Base-by-base conservation (phyloP, 257 asterid species). In the Rubia yunnanensis region DNA sequence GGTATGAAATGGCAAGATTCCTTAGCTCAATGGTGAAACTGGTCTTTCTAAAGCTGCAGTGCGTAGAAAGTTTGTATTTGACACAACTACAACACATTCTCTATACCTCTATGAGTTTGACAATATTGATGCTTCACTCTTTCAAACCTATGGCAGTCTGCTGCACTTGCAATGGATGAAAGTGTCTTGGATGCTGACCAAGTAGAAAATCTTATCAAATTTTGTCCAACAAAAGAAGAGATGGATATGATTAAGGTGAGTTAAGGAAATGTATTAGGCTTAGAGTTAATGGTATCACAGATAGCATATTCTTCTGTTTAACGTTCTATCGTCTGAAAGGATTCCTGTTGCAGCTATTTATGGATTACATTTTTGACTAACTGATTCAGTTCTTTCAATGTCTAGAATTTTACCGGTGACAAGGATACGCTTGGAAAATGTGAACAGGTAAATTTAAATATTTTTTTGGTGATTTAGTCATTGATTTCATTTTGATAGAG, bases 191-290 rank as follows among this genome's bases (percentile, higher is more conserved):
- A 94, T 84, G 98, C 98, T 58, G 99, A 94, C 81, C 98, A 91
- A 84, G 98, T 94, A 54, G 99, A 94, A 79, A 91, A 91, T 78
- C 95, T 94, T 58, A 91, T 91, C 50, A 94, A 94, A 69, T 88
- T 88, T 74, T 91, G 99, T 74, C 99, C 99, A 32, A 91, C 98
- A 15, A 94, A 94, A 80, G 99, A 94, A 70, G 99, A 94, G 83
- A 91, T 94, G 96, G 99, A 91, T 69, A 92, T 85, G 72, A 95
- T 94, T 39, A 91, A 88, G 99, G 99, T 94, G 81, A 74, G 78
- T 53, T 49, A 58, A 27, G 48, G 41, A 54, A 31, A 31, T 58
- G 36, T 31, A 34, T 66, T 27, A 56, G 18, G 30, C 7, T 39
- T 27, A 58, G 58, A 17, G 30, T 56, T 71, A 60, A 17, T 41